Evolutionary conservation across 768 basidiomycete species (phyloP).

Genomic region (Cystoderma amianthinum): DNA sequence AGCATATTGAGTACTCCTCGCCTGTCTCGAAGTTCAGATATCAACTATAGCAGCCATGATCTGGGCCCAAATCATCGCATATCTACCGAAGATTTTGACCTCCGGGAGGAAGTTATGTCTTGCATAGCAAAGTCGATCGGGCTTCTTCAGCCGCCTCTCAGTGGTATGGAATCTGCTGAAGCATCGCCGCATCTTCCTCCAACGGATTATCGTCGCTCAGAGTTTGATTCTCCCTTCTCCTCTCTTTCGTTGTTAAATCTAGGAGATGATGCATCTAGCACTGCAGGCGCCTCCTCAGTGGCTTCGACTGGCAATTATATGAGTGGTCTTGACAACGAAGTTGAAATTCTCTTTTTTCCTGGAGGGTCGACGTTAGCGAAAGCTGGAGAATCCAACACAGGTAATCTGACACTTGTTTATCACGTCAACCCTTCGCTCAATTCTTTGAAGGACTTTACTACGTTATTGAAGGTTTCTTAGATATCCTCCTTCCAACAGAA

Average conservation of each 20-base stretch:
- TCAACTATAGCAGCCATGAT: constrained; percentile 11
- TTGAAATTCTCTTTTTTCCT: constrained; percentile 91
- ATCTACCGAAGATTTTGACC: constrained; percentile 74
- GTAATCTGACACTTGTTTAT: constrained; percentile 23
- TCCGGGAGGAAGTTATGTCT: constrained; percentile 95
- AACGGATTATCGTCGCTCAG: constrained; percentile 26
- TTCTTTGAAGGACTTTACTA: constrained; percentile 68
- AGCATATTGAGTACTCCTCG: constrained; percentile 47
- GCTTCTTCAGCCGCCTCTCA: constrained; percentile 78
- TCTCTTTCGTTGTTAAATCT: constrained; percentile 68
- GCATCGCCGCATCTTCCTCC: constrained; percentile 59
- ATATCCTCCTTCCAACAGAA: constrained; percentile 71
- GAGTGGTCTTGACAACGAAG: constrained; percentile 89
- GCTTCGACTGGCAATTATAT: constrained; percentile 50
- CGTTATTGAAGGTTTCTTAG: constrained; percentile 93
- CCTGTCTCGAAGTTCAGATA: constrained; percentile 21
- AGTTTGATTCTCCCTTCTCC: constrained; percentile 62
- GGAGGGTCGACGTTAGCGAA: constrained; percentile 82
- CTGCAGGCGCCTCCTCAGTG: constrained; percentile 52
- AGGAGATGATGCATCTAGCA: constrained; percentile 63
- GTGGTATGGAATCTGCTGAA: constrained; percentile 57
- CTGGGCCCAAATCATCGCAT: too few species aligned
- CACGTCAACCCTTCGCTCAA: constrained; percentile 5
- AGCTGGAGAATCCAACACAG: constrained; percentile 86
- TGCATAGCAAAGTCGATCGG: constrained; percentile 98